Base-by-base conservation (phyloP, 2,329 filamentous ascomycete species). In the Colletotrichum australisinense region DNA sequence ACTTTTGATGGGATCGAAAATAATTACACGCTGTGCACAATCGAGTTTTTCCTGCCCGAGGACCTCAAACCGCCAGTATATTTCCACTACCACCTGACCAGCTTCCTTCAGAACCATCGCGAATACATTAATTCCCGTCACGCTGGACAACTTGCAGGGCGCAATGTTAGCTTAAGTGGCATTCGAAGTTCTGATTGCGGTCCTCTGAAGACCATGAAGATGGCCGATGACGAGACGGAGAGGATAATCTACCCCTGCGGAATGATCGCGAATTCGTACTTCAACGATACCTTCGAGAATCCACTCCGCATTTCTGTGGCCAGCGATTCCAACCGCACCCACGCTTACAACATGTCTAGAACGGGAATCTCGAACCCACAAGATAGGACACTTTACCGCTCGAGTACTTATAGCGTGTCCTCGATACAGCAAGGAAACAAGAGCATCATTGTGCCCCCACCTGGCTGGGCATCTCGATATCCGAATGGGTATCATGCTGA, bases 201-300 rank as follows among this genome's bases (percentile, higher is more conserved):
- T 26, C 65, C 55, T 1, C n/a, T n/a, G n/a, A n/a, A n/a, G n/a
- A n/a, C n/a, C n/a, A n/a, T n/a, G n/a, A n/a, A n/a, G n/a, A n/a
- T n/a, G n/a, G n/a, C 65, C 52, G 3, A 49, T 32, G 28, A 32
- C 38, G n/a, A 32, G 22, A 1, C 19, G 7, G 56, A 59, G 12
- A 26, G 22, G n/a, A 67, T 67, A 32, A 67, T 67, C 26, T 67
- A 9, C 38, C 63, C 64, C 7, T 67, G 64, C 12, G 64, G 64
- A 1, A 46, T 60, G 56, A 67, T 67, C n/a, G 42, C 64, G 19
- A 67, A 67, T 19, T 53, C 55, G 6, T 59, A 59, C 9, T 67
- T 67, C 55, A 67, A 67, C 64, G 64, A 67, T 11, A 67, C 64
- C 2, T 67, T 67, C 16, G 14, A 32, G 16, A 24, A 60, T 9